These are phyloP conservation scores for Craterostigma plantagineum DNA, from an alignment of 257 asterid species.

Conservation along the genomic window DNA sequence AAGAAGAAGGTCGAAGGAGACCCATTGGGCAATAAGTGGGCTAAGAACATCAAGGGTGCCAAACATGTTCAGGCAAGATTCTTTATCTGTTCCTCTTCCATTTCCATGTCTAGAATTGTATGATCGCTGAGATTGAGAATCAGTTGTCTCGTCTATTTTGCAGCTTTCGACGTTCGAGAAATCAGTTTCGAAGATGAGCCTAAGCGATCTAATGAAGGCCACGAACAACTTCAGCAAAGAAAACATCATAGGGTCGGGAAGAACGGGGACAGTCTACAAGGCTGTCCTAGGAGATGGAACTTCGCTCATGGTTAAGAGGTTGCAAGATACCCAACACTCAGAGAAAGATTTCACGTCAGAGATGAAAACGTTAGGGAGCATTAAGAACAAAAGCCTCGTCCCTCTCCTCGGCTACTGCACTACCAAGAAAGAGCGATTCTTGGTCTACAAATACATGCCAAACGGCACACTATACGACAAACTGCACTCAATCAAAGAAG, in stretches of 20 bases:
- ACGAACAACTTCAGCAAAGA: slow-evolving; percentile 36
- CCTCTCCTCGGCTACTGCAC: slow-evolving; percentile 44
- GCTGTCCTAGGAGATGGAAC: slow-evolving; percentile 37
- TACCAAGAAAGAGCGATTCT: slow-evolving; percentile 31
- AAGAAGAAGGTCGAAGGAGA: slow-evolving; percentile 22
- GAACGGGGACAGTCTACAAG: slow-evolving; percentile 45
- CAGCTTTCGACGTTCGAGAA: slow-evolving; percentile 55
- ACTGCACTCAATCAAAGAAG: slow-evolving; percentile 14
- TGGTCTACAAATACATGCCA: slow-evolving; percentile 32
- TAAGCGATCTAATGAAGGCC: slow-evolving; percentile 38
- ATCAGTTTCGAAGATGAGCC: slow-evolving; percentile 29
- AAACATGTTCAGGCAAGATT: slow-evolving; percentile 30
- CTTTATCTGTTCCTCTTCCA: not conserved
- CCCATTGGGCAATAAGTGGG: slow-evolving; percentile 39
- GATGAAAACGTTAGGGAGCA: slow-evolving; percentile 27
- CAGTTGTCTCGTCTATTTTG: slow-evolving; percentile 5
- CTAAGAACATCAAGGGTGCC: slow-evolving; percentile 30
- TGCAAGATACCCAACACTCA: slow-evolving; percentile 33
- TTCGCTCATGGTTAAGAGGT: slow-evolving; percentile 32
- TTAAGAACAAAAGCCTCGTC: slow-evolving; percentile 31
- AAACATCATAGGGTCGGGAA: slow-evolving; percentile 34
- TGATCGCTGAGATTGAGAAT: too few relatives aligned
- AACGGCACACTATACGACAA: slow-evolving; percentile 31
- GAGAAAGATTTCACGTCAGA: slow-evolving; percentile 30
- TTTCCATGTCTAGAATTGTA: too few relatives aligned